phyloP scores from a whole-genome alignment of 257 asterid genomes.

The Linaria vulgaris region DNA sequence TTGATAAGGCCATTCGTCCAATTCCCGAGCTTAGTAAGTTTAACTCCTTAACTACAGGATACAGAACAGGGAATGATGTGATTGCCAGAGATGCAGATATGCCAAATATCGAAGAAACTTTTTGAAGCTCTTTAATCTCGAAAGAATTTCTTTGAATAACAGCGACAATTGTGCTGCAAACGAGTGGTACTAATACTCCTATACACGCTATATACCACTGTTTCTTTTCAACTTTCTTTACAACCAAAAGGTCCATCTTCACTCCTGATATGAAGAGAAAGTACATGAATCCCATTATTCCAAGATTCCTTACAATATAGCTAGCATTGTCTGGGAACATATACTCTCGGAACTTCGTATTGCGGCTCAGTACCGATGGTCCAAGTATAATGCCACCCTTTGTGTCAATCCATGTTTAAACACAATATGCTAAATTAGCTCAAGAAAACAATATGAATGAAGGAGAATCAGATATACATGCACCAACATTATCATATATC shows the following conservation, averaged over 20 bases:
- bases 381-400: conserved; percentile 85
- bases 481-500: too few species aligned
- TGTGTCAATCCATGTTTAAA: background rate
- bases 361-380: conserved; percentile 61
- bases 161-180: conserved; percentile 32
- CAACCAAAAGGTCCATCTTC: conserved; percentile 44
- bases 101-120: conserved; percentile 51
- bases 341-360: conserved; percentile 33
- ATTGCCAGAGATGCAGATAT: conserved; percentile 45
- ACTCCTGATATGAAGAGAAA: conserved; percentile 74
- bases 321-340: conserved; percentile 47
- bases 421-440: background rate
- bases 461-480: too few species aligned
- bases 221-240: conserved; percentile 40
- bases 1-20: conserved; percentile 61
- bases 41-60: conserved; percentile 62
- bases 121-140: conserved; percentile 32
- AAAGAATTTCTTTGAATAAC: conserved; percentile 30
- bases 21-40: conserved; percentile 79
- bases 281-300: conserved; percentile 69
- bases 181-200: conserved; percentile 38
- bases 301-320: conserved; percentile 49
- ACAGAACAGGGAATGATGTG: conserved; percentile 65
- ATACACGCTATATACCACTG: conserved; percentile 52
- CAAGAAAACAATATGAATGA: background rate